Conservation (phyloP, 1,284 basidiomycete genomes). For the Naganishia sp. region DNA sequence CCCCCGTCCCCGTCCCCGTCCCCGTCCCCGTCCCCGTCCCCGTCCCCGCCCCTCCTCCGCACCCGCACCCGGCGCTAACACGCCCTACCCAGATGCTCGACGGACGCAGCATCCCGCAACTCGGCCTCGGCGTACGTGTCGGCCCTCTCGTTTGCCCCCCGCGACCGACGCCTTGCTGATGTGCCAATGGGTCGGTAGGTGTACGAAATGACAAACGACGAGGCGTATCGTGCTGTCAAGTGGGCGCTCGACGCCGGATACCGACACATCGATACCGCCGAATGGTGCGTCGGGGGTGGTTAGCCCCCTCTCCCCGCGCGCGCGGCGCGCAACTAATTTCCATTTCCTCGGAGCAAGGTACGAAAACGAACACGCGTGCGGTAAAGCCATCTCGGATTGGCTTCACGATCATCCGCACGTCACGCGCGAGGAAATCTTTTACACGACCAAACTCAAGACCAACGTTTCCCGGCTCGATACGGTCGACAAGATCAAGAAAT, state of each 20-base stretch:
- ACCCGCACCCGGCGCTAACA: not conserved
- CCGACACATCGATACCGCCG: conserved; percentile 63
- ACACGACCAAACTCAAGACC: conserved; percentile 67
- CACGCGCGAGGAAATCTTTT: conserved; percentile 64
- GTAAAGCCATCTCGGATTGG: conserved; percentile 54
- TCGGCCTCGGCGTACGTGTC: conserved; percentile 64
- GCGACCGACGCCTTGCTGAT: conserved; percentile 20
- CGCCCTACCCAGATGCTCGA: conserved; percentile 48
- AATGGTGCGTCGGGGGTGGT: conserved; percentile 41
- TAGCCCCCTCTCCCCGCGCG: not conserved
- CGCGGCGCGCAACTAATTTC: conserved; percentile 22
- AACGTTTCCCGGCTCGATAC: conserved; percentile 62
- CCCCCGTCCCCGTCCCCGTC: too few relatives aligned
- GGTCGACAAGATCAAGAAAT: conserved; percentile 60
- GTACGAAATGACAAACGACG: conserved; percentile 66
- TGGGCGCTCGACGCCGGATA: conserved; percentile 70
- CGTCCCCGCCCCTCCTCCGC: too few relatives aligned
- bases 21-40: too few relatives aligned
- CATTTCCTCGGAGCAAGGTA: too few relatives aligned
- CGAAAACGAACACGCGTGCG: conserved; percentile 67
- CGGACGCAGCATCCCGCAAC: conserved; percentile 64
- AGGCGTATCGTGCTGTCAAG: conserved; percentile 62
- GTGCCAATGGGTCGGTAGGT: too few relatives aligned
- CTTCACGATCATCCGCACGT: conserved; percentile 40
- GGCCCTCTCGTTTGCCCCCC: conserved; percentile 1